Evolutionary conservation across 176 grass and related monocot genomes (phyloP), one percentile per base, ranked within the genome.

Genomic region (Carex cristatella): DNA sequence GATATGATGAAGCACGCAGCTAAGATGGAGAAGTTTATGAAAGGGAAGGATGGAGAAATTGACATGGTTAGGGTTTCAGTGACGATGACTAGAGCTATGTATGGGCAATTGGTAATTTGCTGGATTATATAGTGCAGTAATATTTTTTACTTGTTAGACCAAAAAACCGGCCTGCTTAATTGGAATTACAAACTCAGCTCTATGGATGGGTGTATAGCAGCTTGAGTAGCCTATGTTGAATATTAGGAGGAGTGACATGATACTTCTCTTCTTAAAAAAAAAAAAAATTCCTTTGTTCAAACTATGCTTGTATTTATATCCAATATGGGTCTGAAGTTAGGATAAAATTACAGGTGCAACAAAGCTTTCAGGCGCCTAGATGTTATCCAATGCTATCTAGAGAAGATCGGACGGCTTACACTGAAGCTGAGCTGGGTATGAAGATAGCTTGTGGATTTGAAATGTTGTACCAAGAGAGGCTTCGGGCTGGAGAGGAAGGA

Each of bases 391-490:
- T 95, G 96, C 93, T 91, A 2, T 90, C 84, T 46, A 94, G 83
- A 77, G 96, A 95, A 49, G 88, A 95, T 11, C 88, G 89, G 18
- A 87, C 78, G 0, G 80, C 87, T 65, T 99, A 85, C 76, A n/a
- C 74, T 7, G 96, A 99, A 82, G 90, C 93, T 19, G 96, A 99
- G 64, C 74, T 99, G 79, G 96, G 96, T 2, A 85, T 99, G 93
- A 99, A 99, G 72, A 95, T 99, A 71, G 87, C 93, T 1, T 99
- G 93, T 1, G 96, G 96, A 49, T 92, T 99, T 69, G 96, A 99
- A 87, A 99, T 95, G 96, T 94, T 99, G 87, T 99, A 99, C 33
- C 93, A 99, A 89, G 93, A 92, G 76, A 99, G 93, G 73, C 60
- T 33, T 30, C 75, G 63, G 4, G 76, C 92, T 73, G 89, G 72